Percentiles rank a stretch among this genome's conserved stretches.
These are phyloP conservation scores for Mycena epipterygia DNA, from an alignment of 768 basidiomycete species.

Conservation along the genomic window DNA sequence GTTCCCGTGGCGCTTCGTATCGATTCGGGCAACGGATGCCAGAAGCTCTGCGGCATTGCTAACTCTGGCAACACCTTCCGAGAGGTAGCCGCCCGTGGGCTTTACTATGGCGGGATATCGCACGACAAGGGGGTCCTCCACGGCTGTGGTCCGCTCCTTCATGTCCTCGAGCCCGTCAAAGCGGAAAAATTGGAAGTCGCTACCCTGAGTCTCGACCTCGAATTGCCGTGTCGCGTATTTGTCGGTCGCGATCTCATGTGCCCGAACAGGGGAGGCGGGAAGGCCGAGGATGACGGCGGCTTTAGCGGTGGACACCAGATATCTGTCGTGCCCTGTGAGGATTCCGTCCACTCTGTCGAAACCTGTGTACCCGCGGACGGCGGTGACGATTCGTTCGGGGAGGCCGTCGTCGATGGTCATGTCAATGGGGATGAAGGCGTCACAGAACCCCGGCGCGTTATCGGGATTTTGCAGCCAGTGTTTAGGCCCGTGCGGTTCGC, in stretches of 20 bases:
- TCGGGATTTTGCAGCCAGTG: constrained; percentile 29
- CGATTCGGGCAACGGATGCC: constrained; percentile 22
- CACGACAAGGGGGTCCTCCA: not conserved
- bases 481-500: constrained; percentile 22
- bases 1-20: constrained; percentile 22
- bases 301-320: constrained; percentile 27
- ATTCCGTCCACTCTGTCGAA: constrained; percentile 24
- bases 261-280: constrained; percentile 18
- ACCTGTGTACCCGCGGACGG: constrained; percentile 16
- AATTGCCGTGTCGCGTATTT: constrained; percentile 27
- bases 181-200: constrained; percentile 23
- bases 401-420: constrained; percentile 27
- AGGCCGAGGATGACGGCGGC: constrained; percentile 20
- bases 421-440: constrained; percentile 29
- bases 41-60: constrained; percentile 23
- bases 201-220: constrained; percentile 22
- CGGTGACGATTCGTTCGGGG: constrained; percentile 18
- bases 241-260: constrained; percentile 27
- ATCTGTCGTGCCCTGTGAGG: constrained; percentile 30
- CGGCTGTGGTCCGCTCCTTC: not conserved
- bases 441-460: constrained; percentile 29
- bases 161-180: constrained; percentile 16
- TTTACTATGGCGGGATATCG: constrained; percentile 28
- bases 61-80: constrained; percentile 28
- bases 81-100: constrained; percentile 28